Conservation (phyloP, 2,329 filamentous ascomycete genomes). For the Didymella glomerata region DNA sequence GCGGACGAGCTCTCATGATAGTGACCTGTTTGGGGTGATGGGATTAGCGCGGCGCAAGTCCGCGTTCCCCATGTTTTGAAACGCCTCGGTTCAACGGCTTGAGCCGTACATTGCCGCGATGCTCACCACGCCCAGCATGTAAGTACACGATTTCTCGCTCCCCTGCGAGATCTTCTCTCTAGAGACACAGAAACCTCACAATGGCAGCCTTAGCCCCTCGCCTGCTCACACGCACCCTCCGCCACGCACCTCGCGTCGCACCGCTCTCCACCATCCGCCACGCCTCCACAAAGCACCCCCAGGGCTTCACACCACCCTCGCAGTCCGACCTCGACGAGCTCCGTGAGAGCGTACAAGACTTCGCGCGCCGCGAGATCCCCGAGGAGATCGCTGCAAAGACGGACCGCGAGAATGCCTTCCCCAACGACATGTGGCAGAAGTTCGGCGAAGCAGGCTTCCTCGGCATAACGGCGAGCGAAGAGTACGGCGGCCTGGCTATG, state of each 20-base stretch:
- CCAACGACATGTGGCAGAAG: slow-evolving; percentile 90
- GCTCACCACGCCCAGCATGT: slow-evolving; percentile 12
- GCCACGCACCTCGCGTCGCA: slow-evolving; percentile 37
- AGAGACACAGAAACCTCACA: slow-evolving; percentile 23
- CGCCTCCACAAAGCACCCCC: slow-evolving; percentile 74
- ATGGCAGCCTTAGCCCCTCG: slow-evolving; percentile 47
- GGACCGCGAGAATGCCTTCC: slow-evolving; percentile 89
- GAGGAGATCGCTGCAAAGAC: slow-evolving; percentile 82
- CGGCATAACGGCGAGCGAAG: slow-evolving; percentile 91
- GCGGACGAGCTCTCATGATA: too few relatives aligned
- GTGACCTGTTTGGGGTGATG: too few relatives aligned
- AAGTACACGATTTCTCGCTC: slow-evolving; percentile 16
- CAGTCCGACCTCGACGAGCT: slow-evolving; percentile 79
- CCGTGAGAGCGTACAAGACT: slow-evolving; percentile 85
- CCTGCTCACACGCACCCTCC: slow-evolving; percentile 52
- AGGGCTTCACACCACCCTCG: slow-evolving; percentile 73
- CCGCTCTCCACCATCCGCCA: slow-evolving; percentile 41
- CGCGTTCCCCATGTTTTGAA: slow-evolving; percentile 30
- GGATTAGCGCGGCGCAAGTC: too few relatives aligned
- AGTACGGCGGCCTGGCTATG: slow-evolving; percentile 87
- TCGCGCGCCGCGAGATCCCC: slow-evolving; percentile 83
- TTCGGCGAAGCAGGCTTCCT: slow-evolving; percentile 89
- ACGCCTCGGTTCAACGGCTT: slow-evolving; percentile 28
- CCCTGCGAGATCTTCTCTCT: background rate
- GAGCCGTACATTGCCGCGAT: slow-evolving; percentile 36